Base-by-base conservation (phyloP, 441 rosid species). In the Gossypium lobatum region DNA sequence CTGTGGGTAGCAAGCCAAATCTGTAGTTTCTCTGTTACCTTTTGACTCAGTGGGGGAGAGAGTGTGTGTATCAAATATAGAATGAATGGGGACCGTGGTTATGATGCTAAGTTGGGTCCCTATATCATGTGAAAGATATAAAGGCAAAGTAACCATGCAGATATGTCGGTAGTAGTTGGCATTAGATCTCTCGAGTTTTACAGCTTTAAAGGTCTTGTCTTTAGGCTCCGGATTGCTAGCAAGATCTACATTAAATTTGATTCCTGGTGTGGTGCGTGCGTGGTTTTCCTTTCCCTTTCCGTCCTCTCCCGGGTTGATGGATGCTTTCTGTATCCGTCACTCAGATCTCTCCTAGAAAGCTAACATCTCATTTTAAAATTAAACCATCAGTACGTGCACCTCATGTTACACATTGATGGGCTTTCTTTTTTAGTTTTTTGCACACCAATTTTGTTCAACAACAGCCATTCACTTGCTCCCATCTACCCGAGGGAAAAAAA, bases 71-170 rank as follows among this genome's bases (percentile, higher is more conserved):
- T 31, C 37, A 34, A 13, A 62, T 39, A 64, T 21, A 13, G 28
- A n/a, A 59, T 6, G 39, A 57, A 20, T 25, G 76, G 58, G 77
- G 75, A 48, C 66, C 70, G 10, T 11, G 11, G 11, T 52, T 25
- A 64, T 79, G 70, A 68, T 76, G 84, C 75, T 76, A 61, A 72
- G 81, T 77, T 73, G 45, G 85, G 88, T 64, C 88, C 92, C 87
- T 58, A 71, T 67, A 48, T 74, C 93, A 91, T 86, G 92, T 88
- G 93, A 81, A 57, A 70, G 74, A 72, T 71, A 57, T 78, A 45
- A 77, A 80, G 73, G 69, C 66, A 64, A 74, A 39, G 57, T 46
- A 18, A 50, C 68, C 68, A 18, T 61, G 64, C 64, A 79, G 64
- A 70, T 6, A 25, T 83, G 84, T 84, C 79, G 84, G 86, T 78